phyloP scores from a whole-genome alignment of 257 asterid species.

The Coffea canephora region DNA sequence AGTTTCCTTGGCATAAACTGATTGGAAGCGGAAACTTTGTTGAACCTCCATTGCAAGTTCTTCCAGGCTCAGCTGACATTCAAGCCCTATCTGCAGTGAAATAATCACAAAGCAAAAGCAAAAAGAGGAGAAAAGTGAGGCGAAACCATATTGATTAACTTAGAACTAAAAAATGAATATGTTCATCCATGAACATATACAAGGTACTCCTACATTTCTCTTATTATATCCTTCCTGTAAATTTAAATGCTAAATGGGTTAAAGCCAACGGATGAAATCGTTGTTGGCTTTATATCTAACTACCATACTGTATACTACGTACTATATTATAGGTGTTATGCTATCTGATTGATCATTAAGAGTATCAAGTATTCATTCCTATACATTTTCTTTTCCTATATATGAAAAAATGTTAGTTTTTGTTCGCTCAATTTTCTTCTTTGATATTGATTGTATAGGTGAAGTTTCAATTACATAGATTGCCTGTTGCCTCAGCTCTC shows the following conservation, averaged over 20 bases:
- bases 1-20: conserved; percentile 25
- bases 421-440: background rate
- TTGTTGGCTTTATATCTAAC: background rate
- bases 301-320: background rate
- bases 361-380: background rate
- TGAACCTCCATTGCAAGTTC: conserved; percentile 83
- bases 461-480: no score
- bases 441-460: background rate
- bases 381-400: background rate
- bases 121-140: background rate
- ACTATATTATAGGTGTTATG: no score
- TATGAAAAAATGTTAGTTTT: no score
- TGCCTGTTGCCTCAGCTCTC: background rate
- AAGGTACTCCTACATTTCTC: background rate
- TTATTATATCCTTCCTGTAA: background rate
- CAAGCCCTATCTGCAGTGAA: conserved; percentile 71
- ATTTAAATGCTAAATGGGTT: background rate
- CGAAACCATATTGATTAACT: background rate
- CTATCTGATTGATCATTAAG: background rate
- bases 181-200: background rate
- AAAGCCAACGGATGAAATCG: background rate
- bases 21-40: conserved; percentile 56
- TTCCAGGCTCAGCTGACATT: conserved; percentile 90
- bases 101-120: background rate
- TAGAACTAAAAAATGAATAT: background rate